phyloP scores from a whole-genome alignment of 2,329 filamentous ascomycete species.

The Helotiales sp. region DNA sequence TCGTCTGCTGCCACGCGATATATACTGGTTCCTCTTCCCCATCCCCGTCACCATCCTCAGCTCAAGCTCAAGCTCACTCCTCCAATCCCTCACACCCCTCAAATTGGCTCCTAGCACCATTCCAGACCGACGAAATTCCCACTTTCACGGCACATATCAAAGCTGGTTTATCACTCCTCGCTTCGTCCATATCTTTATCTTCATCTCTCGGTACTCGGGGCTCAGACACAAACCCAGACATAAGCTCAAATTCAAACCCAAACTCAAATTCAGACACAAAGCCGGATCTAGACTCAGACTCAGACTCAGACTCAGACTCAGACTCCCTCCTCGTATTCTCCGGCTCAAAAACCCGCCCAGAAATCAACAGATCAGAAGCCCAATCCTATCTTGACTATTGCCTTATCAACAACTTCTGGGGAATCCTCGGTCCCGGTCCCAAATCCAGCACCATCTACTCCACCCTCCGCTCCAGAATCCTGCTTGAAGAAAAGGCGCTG shows the following conservation, averaged over 20 bases:
- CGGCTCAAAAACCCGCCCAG: conserved; percentile 55
- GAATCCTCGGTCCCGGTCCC: background rate
- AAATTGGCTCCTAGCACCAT: conserved; percentile 75
- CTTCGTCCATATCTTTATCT: conserved; percentile 44
- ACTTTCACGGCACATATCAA: conserved; percentile 81
- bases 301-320: background rate
- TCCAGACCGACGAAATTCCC: conserved; percentile 77
- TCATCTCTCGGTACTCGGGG: too few species aligned
- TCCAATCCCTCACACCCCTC: conserved; percentile 79
- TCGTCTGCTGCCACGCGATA: conserved; percentile 86
- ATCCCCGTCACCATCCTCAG: conserved; percentile 58
- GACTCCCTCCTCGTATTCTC: conserved; percentile 36
- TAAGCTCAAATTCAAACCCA: background rate
- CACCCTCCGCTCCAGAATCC: too few species aligned
- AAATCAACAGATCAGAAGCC: conserved; percentile 64
- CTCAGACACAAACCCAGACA: conserved; percentile 38
- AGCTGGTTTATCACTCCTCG: conserved; percentile 58
- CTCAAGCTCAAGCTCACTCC: conserved; percentile 74
- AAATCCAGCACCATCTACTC: too few species aligned
- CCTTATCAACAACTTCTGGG: conserved; percentile 53
- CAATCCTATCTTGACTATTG: conserved; percentile 62
- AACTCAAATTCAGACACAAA: conserved; percentile 33
- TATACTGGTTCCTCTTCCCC: conserved; percentile 63
- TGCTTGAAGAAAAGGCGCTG: conserved; percentile 73
- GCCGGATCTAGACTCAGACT: background rate